These are phyloP conservation scores for Cardamine occulta DNA, from an alignment of 345 rosid genomes.

Conservation along the genomic window DNA sequence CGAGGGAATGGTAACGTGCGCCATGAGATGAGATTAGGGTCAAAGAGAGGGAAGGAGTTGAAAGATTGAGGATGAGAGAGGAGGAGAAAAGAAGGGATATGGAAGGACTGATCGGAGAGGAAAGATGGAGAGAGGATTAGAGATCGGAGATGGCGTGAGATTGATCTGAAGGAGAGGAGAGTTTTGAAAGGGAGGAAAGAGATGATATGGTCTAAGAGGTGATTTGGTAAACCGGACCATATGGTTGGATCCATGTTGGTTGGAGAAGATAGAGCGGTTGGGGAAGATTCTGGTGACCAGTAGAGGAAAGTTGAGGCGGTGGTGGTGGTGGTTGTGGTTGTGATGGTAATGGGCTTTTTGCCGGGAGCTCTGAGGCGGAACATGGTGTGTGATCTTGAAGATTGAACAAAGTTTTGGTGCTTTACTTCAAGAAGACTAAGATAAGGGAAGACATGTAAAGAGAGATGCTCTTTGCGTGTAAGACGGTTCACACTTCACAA, in stretches of 20 bases:
- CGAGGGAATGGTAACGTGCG: slow-evolving; percentile 52
- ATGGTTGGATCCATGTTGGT: slow-evolving; percentile 69
- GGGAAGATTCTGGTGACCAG: slow-evolving; percentile 40
- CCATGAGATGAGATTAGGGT: slow-evolving; percentile 61
- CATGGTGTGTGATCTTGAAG: slow-evolving; percentile 3
- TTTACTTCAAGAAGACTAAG: not conserved
- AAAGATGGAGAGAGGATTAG: slow-evolving; percentile 45
- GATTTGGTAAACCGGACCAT: slow-evolving; percentile 76
- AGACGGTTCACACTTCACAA: not conserved
- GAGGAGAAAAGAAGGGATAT: slow-evolving; percentile 67
- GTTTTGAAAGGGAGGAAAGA: slow-evolving; percentile 63
- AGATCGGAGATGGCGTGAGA: slow-evolving; percentile 66
- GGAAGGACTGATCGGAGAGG: slow-evolving; percentile 34
- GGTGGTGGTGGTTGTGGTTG: slow-evolving; percentile 26
- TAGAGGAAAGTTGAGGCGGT: slow-evolving; percentile 40
- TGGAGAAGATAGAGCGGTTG: slow-evolving; percentile 21
- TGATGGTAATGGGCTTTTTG: slow-evolving; percentile 39
- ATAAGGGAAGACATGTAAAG: not conserved
- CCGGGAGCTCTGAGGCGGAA: slow-evolving; percentile 34
- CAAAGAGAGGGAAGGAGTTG: slow-evolving; percentile 59
- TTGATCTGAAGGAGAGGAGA: slow-evolving; percentile 62
- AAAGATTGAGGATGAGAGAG: slow-evolving; percentile 75
- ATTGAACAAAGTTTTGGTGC: not conserved
- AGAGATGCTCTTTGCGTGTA: not conserved
- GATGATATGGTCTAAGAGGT: slow-evolving; percentile 65